phyloP scores from a whole-genome alignment of 2,329 filamentous ascomycete genomes.

The Scedosporium dehoogii region DNA sequence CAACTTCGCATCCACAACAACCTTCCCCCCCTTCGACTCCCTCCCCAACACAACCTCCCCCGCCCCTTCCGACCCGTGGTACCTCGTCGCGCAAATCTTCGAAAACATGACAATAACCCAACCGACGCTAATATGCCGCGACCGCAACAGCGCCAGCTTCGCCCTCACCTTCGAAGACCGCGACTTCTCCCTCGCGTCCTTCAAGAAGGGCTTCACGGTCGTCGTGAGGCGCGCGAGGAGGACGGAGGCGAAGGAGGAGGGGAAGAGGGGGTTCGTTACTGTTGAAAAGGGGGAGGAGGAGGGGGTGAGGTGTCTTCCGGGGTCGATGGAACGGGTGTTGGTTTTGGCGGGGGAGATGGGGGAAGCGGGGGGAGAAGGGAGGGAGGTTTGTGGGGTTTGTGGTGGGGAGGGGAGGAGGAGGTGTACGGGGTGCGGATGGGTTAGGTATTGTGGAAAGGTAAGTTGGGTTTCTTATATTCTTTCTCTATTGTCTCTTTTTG shows the following conservation, averaged over 20 bases:
- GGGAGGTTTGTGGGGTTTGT: constrained; percentile 18
- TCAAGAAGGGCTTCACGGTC: constrained; percentile 28
- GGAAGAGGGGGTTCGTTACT: constrained; percentile 28
- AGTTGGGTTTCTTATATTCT: constrained; percentile 3
- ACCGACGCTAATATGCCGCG: constrained; percentile 35
- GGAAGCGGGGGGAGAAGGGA: constrained; percentile 5
- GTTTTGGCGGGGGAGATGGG: constrained; percentile 17
- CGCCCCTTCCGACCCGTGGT: constrained; percentile 14
- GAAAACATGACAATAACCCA: constrained; percentile 39
- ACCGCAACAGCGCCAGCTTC: constrained; percentile 28
- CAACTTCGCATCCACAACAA: constrained; percentile 20
- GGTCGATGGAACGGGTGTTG: constrained; percentile 16
- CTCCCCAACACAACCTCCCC: constrained; percentile 14
- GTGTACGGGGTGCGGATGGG: constrained; percentile 33
- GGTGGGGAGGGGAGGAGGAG: constrained; percentile 20
- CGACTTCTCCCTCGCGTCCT: constrained; percentile 23
- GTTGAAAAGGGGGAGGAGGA: constrained; percentile 21
- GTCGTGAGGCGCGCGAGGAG: constrained; percentile 25
- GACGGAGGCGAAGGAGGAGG: constrained; percentile 22
- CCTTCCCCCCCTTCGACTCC: constrained; percentile 24
- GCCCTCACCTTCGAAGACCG: constrained; percentile 35
- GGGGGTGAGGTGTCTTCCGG: constrained; percentile 23
- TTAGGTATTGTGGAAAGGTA: constrained; percentile 37
- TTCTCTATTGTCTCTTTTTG: too few species aligned
- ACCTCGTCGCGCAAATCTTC: constrained; percentile 34